Percentiles rank a stretch among this genome's conserved stretches.
Conservation (phyloP, 2,329 filamentous ascomycete genomes). For the Ophiostoma perfectum region DNA sequence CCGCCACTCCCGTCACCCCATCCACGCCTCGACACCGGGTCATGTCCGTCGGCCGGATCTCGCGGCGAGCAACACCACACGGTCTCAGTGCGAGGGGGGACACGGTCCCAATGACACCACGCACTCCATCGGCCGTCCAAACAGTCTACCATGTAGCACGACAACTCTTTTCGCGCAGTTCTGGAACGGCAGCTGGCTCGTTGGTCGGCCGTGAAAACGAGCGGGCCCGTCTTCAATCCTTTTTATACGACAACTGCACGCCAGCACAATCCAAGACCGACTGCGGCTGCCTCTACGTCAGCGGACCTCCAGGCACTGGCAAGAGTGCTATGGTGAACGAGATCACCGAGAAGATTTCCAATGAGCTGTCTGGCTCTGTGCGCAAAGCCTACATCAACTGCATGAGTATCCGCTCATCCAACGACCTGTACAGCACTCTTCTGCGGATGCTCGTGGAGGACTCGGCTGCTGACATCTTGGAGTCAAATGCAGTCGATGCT, state of each 20-base stretch:
- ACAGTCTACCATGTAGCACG: slow-evolving; percentile 84
- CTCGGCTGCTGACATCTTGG: slow-evolving; percentile 40
- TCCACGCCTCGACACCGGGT: slow-evolving; percentile 81
- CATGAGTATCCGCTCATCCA: slow-evolving; percentile 88
- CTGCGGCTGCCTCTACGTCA: slow-evolving; percentile 86
- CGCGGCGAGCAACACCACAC: slow-evolving; percentile 72
- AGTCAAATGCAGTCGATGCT: slow-evolving; percentile 61
- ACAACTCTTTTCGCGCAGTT: slow-evolving; percentile 77
- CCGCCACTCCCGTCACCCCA: slow-evolving; percentile 46
- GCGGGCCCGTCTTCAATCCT: slow-evolving; percentile 59
- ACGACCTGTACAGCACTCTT: slow-evolving; percentile 76
- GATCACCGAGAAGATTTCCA: slow-evolving; percentile 57
- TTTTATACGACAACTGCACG: slow-evolving; percentile 48
- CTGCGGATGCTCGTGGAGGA: slow-evolving; percentile 53
- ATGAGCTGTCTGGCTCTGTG: slow-evolving; percentile 45
- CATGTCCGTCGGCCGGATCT: slow-evolving; percentile 66
- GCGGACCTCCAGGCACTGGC: slow-evolving; percentile 89
- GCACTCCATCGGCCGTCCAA: slow-evolving; percentile 60
- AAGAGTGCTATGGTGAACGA: slow-evolving; percentile 92
- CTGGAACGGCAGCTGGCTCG: slow-evolving; percentile 64
- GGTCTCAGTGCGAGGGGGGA: slow-evolving; percentile 14
- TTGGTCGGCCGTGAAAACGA: slow-evolving; percentile 72
- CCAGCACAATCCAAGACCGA: slow-evolving; percentile 42
- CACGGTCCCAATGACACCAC: slow-evolving; percentile 46
- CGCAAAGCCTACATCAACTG: slow-evolving; percentile 84